phyloP scores from a whole-genome alignment of 208 protist genomes.

The Jaenimonas drosophilae region DNA sequence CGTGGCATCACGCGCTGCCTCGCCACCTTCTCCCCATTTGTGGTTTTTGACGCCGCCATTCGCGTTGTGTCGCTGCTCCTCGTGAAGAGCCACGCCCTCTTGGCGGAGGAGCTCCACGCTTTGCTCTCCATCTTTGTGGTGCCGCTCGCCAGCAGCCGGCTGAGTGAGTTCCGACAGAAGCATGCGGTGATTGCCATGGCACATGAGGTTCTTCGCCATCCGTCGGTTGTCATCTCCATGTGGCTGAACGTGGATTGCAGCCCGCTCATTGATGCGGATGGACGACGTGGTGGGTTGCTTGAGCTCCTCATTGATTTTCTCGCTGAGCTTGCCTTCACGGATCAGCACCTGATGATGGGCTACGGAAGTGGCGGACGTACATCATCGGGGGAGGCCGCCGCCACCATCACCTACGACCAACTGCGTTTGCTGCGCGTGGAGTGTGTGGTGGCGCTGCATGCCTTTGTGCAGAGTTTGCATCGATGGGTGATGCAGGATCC shows the following conservation, averaged over 20 bases:
- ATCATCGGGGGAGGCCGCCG: not conserved
- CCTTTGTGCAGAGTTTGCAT: conserved; percentile 44
- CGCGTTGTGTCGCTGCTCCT: conserved; percentile 43
- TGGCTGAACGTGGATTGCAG: conserved; percentile 88
- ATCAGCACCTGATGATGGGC: conserved; percentile 8
- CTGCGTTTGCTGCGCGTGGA: conserved; percentile 67
- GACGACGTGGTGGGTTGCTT: conserved; percentile 63
- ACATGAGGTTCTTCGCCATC: conserved; percentile 41
- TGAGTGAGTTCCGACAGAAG: conserved; percentile 67
- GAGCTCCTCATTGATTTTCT: conserved; percentile 69
- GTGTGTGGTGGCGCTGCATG: conserved; percentile 50
- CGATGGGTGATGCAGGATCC: conserved; percentile 77
- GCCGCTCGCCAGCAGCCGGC: conserved; percentile 41
- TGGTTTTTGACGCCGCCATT: conserved; percentile 42
- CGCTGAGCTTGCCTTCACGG: conserved; percentile 41
- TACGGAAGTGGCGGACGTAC: not conserved
- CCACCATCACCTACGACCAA: conserved; percentile 62
- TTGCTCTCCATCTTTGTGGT: conserved; percentile 54
- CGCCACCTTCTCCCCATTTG: conserved; percentile 36
- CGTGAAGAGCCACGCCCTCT: conserved; percentile 61
- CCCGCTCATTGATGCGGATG: conserved; percentile 58
- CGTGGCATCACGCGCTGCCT: conserved; percentile 40
- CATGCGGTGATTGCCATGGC: conserved; percentile 67
- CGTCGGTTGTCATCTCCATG: conserved; percentile 61
- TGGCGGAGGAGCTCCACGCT: conserved; percentile 59